A percentile compares a stretch with the other conserved stretches of the same genome.
Conservation (phyloP, 805 yeast genomes). For the Candida ascalaphidarum region DNA sequence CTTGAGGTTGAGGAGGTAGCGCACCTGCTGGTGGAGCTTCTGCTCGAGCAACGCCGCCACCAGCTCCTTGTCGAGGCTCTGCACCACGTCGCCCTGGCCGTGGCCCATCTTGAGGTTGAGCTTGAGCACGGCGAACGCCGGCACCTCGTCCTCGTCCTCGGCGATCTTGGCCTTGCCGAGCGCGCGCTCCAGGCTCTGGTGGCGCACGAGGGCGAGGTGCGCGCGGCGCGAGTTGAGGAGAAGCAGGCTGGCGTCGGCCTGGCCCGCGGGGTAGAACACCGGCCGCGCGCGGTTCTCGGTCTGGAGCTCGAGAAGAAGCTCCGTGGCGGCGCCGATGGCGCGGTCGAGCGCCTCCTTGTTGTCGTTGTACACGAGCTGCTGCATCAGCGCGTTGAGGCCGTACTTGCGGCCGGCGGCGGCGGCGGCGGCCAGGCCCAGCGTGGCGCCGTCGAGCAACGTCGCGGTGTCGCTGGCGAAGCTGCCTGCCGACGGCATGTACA, state of each 20-base stretch:
- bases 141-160: constrained; percentile 9
- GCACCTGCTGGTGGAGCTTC: constrained; percentile 54
- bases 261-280: constrained; percentile 49
- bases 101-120: constrained; percentile 53
- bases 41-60: constrained; percentile 62
- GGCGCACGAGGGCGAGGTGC: constrained; percentile 43
- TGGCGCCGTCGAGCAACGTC: constrained; percentile 21
- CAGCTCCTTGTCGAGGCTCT: constrained; percentile 57
- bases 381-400: constrained; percentile 43
- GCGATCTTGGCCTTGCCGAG: constrained; percentile 10
- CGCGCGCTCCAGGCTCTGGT: constrained; percentile 16
- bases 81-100: constrained; percentile 24
- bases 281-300: constrained; percentile 54
- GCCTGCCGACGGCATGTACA: constrained; percentile 27
- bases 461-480: constrained; percentile 15
- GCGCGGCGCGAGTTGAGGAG: constrained; percentile 42
- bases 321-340: constrained; percentile 46
- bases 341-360: constrained; percentile 58
- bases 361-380: constrained; percentile 72
- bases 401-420: constrained; percentile 6
- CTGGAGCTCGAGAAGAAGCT: constrained; percentile 42
- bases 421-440: constrained; percentile 11
- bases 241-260: constrained; percentile 21
- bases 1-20: constrained; percentile 62
- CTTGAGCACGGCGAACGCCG: constrained; percentile 52